Evolutionary conservation across 2,329 filamentous ascomycete species (phyloP), one percentile per base, ranked within the genome.

Genomic region (Ustilaginoidea virens): DNA sequence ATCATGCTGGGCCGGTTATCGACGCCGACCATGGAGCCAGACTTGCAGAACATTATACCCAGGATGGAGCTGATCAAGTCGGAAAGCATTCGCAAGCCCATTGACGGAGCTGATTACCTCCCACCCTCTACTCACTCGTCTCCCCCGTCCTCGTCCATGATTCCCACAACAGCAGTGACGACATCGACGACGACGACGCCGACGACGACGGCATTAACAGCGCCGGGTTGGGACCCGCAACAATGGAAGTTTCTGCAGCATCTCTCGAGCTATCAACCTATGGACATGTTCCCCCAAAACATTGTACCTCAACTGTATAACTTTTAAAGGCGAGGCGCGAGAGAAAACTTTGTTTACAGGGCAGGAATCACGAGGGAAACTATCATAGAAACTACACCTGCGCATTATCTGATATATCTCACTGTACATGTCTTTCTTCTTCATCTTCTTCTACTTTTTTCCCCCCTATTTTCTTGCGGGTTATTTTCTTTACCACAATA

Each of bases 241-340:
- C 30, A 31, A 17, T 31, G 30, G 30, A 17, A 27, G 16, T 31
- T 31, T 9, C 7, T 31, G 15, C 30, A 31, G 7, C 24, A 31
- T 7, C 25, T 23, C 7, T 17, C 25, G 10, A 24, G 16, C 12
- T 31, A 27, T 17, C 30, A 31, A 19, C 25, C 25, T n/a, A 18
- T 31, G 19, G 22, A 12, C 20, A 31, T 31, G 25, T 27, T 23
- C 30, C 25, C n/a, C 12, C 19, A 24, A 10, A 11, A 17, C 17
- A 23, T 31, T 8, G 5, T 27, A 18, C 30, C 27, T 15, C 27
- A 22, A 17, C n/a, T n/a, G n/a, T n/a, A n/a, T n/a, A n/a, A n/a
- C n/a, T n/a, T n/a, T n/a, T n/a, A n/a, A n/a, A n/a, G n/a, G n/a
- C n/a, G n/a, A n/a, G n/a, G n/a, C n/a, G n/a, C n/a, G n/a, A n/a